phyloP scores from a whole-genome alignment of 1,284 basidiomycete species.

The Exobasidium cylindrosporum region DNA sequence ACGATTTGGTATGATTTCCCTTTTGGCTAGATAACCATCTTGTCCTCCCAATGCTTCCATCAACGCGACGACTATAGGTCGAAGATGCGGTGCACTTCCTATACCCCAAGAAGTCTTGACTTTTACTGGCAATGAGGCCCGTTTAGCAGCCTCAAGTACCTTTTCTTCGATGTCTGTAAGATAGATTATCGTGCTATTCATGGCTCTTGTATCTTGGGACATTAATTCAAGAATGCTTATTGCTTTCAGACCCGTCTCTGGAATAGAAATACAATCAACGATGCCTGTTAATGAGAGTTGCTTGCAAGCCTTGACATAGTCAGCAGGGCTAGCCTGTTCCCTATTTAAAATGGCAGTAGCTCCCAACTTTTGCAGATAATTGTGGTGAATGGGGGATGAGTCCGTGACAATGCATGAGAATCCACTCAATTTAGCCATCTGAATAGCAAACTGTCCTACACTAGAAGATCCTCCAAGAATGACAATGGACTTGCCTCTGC shows the following conservation, averaged over 20 bases:
- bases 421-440: constrained; percentile 33
- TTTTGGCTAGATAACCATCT: constrained; percentile 28
- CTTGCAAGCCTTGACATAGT: constrained; percentile 21
- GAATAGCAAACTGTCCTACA: constrained; percentile 42
- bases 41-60: constrained; percentile 31
- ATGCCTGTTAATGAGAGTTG: constrained; percentile 16
- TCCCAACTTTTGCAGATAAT: constrained; percentile 29
- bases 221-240: too few relatives aligned
- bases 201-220: too few relatives aligned
- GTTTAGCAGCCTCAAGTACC: not conserved
- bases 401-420: constrained; percentile 36
- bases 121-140: not conserved
- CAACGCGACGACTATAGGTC: constrained; percentile 24
- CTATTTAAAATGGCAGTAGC: constrained; percentile 31
- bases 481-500: constrained; percentile 32
- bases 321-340: constrained; percentile 14
- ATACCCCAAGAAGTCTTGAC: constrained; percentile 21
- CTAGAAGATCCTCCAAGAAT: constrained; percentile 34
- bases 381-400: constrained; percentile 24
- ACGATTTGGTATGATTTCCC: constrained; percentile 28
- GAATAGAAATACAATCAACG: constrained; percentile 32
- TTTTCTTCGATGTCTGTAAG: not conserved
- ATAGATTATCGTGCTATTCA: not conserved
- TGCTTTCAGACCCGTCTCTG: not conserved
- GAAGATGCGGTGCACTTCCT: constrained; percentile 19